Base-by-base conservation (phyloP, 306 rosid genomes). In the Begonia masoniana region DNA sequence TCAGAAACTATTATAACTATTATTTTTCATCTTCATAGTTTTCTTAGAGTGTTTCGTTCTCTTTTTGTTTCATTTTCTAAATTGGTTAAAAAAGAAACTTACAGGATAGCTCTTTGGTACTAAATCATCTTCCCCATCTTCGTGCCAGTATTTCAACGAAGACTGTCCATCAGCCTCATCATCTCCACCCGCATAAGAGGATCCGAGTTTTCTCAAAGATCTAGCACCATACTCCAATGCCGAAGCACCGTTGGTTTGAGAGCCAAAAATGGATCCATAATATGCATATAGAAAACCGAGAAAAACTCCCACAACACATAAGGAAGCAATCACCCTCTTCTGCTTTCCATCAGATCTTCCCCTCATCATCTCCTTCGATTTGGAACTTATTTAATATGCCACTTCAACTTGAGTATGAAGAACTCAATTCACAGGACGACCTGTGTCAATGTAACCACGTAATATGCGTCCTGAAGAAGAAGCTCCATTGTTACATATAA, bases 91-190 rank as follows among this genome's bases (percentile, higher is more conserved):
- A 54, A 52, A 59, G 48, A 46, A 31, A 79, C 94, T 73, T 78
- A 91, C 99, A 46, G 88, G 96, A 66, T 77, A 81, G 78, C 86
- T 91, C 73, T 81, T 91, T 2, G 85, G 79, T 16, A 61, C 53
- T 6, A 75, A 13, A 47, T 64, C 72, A 47, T 74, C 75, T 15
- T 67, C 88, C 19, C 47, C 79, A 31, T 85, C 86, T 58, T 78
- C 82, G 72, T 47, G 77, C 54, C 61, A 80, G 56, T 60, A 66
- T 57, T 64, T 73, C 13, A 78, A 72, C 19, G 78, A 76, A 75
- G 92, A 75, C 16, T 91, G 83, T 5, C 77, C 74, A 68, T 75
- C 77, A 2, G 65, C 62, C 26, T 77, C 94, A 55, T 81, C 96
- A 54, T 77, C 91, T 41, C 72, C 71, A 59, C 82, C 82, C 80